Base-by-base conservation (phyloP, 306 rosid genomes). In the Cicer arietinum region DNA sequence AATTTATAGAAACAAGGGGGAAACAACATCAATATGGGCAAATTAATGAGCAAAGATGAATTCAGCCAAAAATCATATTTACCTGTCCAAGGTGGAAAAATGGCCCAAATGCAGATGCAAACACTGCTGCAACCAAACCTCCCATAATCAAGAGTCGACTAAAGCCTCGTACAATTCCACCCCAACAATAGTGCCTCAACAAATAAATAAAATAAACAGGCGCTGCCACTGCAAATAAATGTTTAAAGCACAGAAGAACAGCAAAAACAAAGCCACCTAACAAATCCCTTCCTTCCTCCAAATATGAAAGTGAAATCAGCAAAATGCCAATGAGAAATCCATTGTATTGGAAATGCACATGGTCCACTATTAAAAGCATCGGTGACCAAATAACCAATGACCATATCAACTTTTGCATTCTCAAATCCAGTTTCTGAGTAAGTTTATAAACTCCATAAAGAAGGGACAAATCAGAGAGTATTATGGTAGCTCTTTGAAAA, bases 261-360 rank as follows among this genome's bases (percentile, higher is more conserved):
- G 96, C 95, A 76, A 94, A 90, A 62, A 75, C 64, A 75, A 88
- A 76, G 18, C 98, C 98, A 40, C 97, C 98, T 77, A 72, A 67
- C 90, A 91, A 85, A 83, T 91, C 97, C 83, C 82, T 94, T 65
- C 92, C 96, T 82, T 94, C 92, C 86, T 89, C 92, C 88, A 94
- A 79, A 88, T 52, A 87, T 20, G 97, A 91, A 69, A 87, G 90
- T 25, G 98, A 91, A 67, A 91, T 84, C 88, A 94, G 77, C 78
- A 94, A 76, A 58, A 94, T 78, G 76, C 97, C 98, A 75, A 94
- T 84, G 61, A 94, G 92, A 85, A 94, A 90, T 25, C 98, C 98
- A 77, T 94, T 94, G 72, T 91, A 90, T 89, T 89, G 98, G 57
- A 94, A 91, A 85, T 94, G 97, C 82, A 94, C 7, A 75, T 90